Base-by-base conservation (phyloP, 345 rosid genomes). In the Rubroshorea leprosula region DNA sequence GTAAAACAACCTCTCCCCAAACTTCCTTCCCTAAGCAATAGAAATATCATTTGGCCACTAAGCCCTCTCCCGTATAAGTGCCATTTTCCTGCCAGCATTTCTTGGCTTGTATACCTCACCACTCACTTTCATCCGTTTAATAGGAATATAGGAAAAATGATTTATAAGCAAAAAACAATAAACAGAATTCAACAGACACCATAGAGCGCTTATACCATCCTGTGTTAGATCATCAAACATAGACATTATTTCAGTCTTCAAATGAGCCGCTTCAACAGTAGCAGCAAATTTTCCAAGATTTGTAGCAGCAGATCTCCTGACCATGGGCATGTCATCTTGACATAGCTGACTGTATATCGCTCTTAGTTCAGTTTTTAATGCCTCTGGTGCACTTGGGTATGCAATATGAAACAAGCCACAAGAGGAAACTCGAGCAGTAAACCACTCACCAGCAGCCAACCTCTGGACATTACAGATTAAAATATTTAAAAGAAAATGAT, bases 261-360 rank as follows among this genome's bases (percentile, higher is more conserved):
- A 62, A 75, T 76, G 78, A 62, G 84, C 70, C n/a, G 86, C 64
- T 61, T 83, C 95, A 72, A 86, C 79, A 10, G 90, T 86, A 35
- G 90, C 86, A 67, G 87, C 90, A 78, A 83, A 81, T 50, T 86
- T 86, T 45, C 95, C 95, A 4, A 83, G 79, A 62, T 86, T 81
- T 22, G 90, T 74, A 12, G 90, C 88, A 23, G 95, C 95, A 73
- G 95, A 81, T 69, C 90, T 83, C 54, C 95, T 77, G 66, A 86
- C 95, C 95, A 86, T 86, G 57, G 95, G 95, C 95, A 86, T 83
- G 75, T 86, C 94, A 78, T 86, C 94, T 76, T 79, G 84, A 67
- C 94, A 86, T 45, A 81, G 76, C 67, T 86, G 90, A 67, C 69
- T 65, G 65, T 86, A 86, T 63, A 83, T 52, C 10, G 83, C 47